Conservation (phyloP, 2,329 filamentous ascomycete species). For the Cladosporium phlei region DNA sequence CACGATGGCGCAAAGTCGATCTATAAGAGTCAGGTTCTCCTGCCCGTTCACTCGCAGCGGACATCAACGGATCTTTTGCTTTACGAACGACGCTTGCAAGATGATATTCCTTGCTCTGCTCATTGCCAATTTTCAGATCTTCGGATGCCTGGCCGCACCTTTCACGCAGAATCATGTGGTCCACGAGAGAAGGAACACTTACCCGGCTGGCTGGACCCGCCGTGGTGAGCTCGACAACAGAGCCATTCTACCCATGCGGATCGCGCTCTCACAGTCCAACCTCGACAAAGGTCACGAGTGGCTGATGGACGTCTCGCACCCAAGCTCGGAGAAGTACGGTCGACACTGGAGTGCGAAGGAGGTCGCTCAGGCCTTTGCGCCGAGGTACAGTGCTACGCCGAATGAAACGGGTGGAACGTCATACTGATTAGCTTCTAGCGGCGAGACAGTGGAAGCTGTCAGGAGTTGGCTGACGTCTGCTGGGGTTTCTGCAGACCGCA, state of each 20-base stretch:
- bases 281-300: slow-evolving; percentile 29
- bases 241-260: slow-evolving; percentile 31
- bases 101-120: slow-evolving; percentile 23
- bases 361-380: slow-evolving; percentile 41
- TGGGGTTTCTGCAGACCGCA: slow-evolving; percentile 47
- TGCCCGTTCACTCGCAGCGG: neutral
- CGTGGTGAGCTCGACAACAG: slow-evolving; percentile 23
- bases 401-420: slow-evolving; percentile 10
- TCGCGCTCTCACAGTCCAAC: slow-evolving; percentile 33
- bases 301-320: slow-evolving; percentile 39
- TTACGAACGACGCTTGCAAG: slow-evolving; percentile 3
- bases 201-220: slow-evolving; percentile 28
- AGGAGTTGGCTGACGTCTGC: slow-evolving; percentile 50
- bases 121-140: slow-evolving; percentile 17
- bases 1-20: slow-evolving; percentile 12
- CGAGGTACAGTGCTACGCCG: slow-evolving; percentile 24
- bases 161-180: slow-evolving; percentile 22
- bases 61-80: neutral
- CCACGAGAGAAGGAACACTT: slow-evolving; percentile 28
- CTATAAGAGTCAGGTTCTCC: slow-evolving; percentile 10
- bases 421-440: slow-evolving; percentile 17
- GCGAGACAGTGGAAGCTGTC: slow-evolving; percentile 47
- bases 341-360: slow-evolving; percentile 41
- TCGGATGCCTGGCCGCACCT: slow-evolving; percentile 21
- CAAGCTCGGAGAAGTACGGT: slow-evolving; percentile 39